Evolutionary conservation across 2,329 filamentous ascomycete species (phyloP), one percentile per base, ranked within the genome.

Genomic region (Epichloe scottii): DNA sequence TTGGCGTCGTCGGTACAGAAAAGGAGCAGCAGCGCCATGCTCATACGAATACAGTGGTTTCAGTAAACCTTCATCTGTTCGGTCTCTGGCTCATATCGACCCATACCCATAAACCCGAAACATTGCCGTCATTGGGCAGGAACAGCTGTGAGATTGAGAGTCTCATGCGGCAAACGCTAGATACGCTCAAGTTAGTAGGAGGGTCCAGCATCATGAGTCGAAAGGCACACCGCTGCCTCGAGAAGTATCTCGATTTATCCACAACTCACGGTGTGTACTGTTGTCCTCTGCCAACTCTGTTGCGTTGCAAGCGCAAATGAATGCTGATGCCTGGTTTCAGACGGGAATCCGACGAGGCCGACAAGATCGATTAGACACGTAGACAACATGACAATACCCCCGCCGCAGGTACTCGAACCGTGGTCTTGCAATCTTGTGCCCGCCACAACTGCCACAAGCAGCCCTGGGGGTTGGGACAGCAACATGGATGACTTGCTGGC

Each of bases 1-100:
- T n/a, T 38, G 12, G 26, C 26, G 26, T 30, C 26, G 8, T 30
- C 26, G 26, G 26, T 30, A 30, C 26, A 10, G 26, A 10, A 30
- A 30, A 11, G 0, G 26, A 10, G 8, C 26, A 30, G 26, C 26
- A 30, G 26, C 26, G 1, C 1, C 26, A 30, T 30, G 26, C 26
- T 30, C 26, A 30, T 30, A 30, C 26, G 5, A 41, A 41, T 11
- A 8, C 37, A 63, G 61, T 57, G 26, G 54, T 63, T 0, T 61
- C 62, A 4, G 57, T 58, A n/a, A 60, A 56, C 17, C 56, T 63
- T 14, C 60, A 65, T 38, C 40, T 59, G 4, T 61, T 65, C 46
- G 58, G 51, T 2, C 56, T 63, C 15, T 63, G 60, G 61, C 37
- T 63, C 15, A 50, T 60, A 30, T 30, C 26, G 8, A 30, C 8